Evolutionary conservation across 768 basidiomycete species (phyloP).

Genomic region (Solioccasus polychromus): DNA sequence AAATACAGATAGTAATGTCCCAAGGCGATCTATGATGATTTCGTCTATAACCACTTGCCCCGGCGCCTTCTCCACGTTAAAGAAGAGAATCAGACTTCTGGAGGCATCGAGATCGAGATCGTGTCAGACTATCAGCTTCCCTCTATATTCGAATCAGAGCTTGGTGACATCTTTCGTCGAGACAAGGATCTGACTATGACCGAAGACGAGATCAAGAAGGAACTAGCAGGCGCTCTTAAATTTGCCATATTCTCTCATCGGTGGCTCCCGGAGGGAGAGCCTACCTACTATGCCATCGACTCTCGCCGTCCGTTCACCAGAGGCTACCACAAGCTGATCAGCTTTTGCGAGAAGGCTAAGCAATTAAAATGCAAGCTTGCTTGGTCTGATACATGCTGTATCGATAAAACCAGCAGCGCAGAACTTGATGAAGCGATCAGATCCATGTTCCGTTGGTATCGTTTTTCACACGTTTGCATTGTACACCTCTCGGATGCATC

Average conservation of each 20-base stretch:
- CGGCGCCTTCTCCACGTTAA: slow-evolving; percentile 9
- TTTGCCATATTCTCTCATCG: slow-evolving; percentile 18
- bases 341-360: slow-evolving; percentile 9
- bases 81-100: not conserved
- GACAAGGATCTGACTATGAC: slow-evolving; percentile 2
- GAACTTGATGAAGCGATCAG: slow-evolving; percentile 18
- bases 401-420: slow-evolving; percentile 14
- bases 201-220: not conserved
- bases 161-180: slow-evolving; percentile 1
- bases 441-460: slow-evolving; percentile 20
- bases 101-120: slow-evolving; percentile 5
- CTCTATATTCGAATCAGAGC: slow-evolving; percentile 7
- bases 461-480: slow-evolving; percentile 10
- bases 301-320: slow-evolving; percentile 1
- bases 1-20: not conserved
- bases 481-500: slow-evolving; percentile 10
- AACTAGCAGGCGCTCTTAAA: slow-evolving; percentile 6
- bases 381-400: slow-evolving; percentile 17
- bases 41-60: slow-evolving; percentile 10
- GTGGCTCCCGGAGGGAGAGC: slow-evolving; percentile 12
- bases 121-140: slow-evolving; percentile 3
- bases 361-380: slow-evolving; percentile 12
- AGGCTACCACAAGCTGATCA: slow-evolving; percentile 12
- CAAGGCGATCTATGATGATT: slow-evolving; percentile 14
- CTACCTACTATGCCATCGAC: slow-evolving; percentile 1